Percentiles rank a stretch among this genome's conserved stretches.
phyloP scores from a whole-genome alignment of 495 filamentous ascomycete species.

The Pseudevernia furfuracea region DNA sequence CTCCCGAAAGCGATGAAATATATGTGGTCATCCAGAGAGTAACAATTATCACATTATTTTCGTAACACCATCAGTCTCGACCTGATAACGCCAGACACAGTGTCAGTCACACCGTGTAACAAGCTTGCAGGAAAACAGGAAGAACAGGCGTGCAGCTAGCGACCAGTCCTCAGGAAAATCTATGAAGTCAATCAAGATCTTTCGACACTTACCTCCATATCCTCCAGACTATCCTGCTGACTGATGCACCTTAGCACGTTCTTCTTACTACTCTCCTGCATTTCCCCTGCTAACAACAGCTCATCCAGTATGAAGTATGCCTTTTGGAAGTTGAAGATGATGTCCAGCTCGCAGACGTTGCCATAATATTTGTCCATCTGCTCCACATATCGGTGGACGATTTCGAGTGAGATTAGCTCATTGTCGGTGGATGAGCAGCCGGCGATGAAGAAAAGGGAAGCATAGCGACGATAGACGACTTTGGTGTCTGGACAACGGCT shows the following conservation, averaged over 20 bases:
- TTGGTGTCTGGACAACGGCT: slow-evolving; percentile 66
- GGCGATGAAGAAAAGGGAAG: slow-evolving; percentile 98
- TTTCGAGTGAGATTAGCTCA: slow-evolving; percentile 94
- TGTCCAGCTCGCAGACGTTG: slow-evolving; percentile 98
- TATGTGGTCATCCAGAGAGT: slow-evolving; percentile 23
- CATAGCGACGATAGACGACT: slow-evolving; percentile 97
- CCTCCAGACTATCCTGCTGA: slow-evolving; percentile 89
- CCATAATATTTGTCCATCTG: slow-evolving; percentile 99
- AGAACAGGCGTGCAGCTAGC: not conserved
- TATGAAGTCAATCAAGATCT: not conserved
- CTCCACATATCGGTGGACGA: slow-evolving; percentile 97
- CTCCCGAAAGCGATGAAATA: slow-evolving; percentile 27
- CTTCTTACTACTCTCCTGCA: slow-evolving; percentile 99
- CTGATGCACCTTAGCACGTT: slow-evolving; percentile 91
- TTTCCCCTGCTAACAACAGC: slow-evolving; percentile 87
- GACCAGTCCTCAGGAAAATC: not conserved
- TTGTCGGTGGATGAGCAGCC: slow-evolving; percentile 92
- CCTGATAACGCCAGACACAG: slow-evolving; percentile 48
- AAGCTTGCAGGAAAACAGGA: not conserved
- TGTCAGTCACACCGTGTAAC: slow-evolving; percentile 19
- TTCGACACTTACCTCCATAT: slow-evolving; percentile 80
- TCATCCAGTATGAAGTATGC: slow-evolving; percentile 99
- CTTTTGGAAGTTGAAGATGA: slow-evolving; percentile 99
- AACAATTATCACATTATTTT: slow-evolving; percentile 72
- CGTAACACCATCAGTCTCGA: slow-evolving; percentile 86